Conservation (phyloP, 345 rosid species). For the Hypericum androsaemum region DNA sequence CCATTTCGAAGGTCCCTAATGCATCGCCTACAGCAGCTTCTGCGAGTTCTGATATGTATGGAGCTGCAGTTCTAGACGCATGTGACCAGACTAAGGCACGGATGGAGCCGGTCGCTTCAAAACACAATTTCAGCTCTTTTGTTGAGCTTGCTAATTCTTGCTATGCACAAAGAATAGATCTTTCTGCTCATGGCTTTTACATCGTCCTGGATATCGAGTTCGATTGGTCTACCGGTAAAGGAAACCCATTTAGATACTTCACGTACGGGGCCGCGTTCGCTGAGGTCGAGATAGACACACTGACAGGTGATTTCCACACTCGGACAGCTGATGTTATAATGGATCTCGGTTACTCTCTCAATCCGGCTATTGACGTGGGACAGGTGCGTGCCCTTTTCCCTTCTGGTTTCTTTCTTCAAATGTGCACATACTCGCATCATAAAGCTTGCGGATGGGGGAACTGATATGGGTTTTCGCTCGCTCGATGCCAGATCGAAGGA, state of each 20-base stretch:
- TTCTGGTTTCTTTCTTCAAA: background rate
- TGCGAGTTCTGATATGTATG: conserved; percentile 97
- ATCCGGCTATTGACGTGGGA: conserved; percentile 90
- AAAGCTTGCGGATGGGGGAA: background rate
- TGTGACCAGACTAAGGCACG: conserved; percentile 88
- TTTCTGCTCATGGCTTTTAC: conserved; percentile 87
- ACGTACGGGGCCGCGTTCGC: conserved; percentile 87
- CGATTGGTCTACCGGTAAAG: conserved; percentile 77
- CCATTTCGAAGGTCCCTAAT: conserved; percentile 68
- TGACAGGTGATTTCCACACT: conserved; percentile 90
- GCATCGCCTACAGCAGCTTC: conserved; percentile 97
- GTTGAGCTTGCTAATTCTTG: conserved; percentile 76
- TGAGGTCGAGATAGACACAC: conserved; percentile 86
- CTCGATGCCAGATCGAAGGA: conserved; percentile 63
- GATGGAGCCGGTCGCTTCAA: conserved; percentile 86
- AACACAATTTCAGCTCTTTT: conserved; percentile 57
- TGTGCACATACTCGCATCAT: too few relatives aligned
- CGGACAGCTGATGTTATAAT: conserved; percentile 52
- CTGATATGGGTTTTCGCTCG: background rate
- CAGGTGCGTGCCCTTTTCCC: conserved; percentile 40
- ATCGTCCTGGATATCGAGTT: conserved; percentile 72
- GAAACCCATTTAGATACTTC: conserved; percentile 62
- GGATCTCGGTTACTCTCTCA: conserved; percentile 87
- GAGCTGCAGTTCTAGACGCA: conserved; percentile 93
- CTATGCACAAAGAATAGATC: conserved; percentile 64